Conservation (phyloP, 176 grass and related monocot species). For the Musa troglodytarum region DNA sequence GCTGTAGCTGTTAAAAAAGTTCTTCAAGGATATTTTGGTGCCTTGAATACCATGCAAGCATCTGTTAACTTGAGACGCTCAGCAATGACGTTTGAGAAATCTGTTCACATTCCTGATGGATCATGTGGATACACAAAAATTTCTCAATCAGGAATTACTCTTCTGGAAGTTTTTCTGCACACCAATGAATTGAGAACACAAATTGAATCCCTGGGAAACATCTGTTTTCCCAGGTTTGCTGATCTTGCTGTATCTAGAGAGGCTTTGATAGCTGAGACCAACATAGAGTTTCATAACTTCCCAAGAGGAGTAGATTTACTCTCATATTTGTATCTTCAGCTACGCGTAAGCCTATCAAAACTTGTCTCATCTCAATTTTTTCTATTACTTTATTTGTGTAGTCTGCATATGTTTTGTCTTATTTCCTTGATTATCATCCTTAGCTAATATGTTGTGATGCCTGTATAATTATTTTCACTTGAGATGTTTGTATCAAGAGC, state of each 20-base stretch:
- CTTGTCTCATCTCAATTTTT: constrained; percentile 19
- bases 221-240: constrained; percentile 78
- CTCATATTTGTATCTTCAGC: constrained; percentile 90
- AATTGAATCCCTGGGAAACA: constrained; percentile 76
- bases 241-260: constrained; percentile 65
- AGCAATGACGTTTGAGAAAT: constrained; percentile 9
- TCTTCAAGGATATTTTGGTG: constrained; percentile 84
- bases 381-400: constrained; percentile 21
- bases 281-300: constrained; percentile 73
- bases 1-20: constrained; percentile 67
- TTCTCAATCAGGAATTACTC: constrained; percentile 54
- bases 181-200: constrained; percentile 82
- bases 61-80: constrained; percentile 66
- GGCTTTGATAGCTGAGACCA: constrained; percentile 61
- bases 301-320: constrained; percentile 78
- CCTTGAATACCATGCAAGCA: constrained; percentile 62
- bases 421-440: neutral
- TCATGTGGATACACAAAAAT: constrained; percentile 5
- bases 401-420: constrained; percentile 10
- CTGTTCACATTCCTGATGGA: constrained; percentile 24
- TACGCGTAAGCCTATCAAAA: constrained; percentile 64
- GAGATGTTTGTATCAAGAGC: too few relatives aligned
- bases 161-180: constrained; percentile 87
- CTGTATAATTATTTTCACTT: too few relatives aligned
- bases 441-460: neutral